These are phyloP conservation scores for Prunella vulgaris DNA, from an alignment of 257 asterid genomes.

Conservation along the genomic window DNA sequence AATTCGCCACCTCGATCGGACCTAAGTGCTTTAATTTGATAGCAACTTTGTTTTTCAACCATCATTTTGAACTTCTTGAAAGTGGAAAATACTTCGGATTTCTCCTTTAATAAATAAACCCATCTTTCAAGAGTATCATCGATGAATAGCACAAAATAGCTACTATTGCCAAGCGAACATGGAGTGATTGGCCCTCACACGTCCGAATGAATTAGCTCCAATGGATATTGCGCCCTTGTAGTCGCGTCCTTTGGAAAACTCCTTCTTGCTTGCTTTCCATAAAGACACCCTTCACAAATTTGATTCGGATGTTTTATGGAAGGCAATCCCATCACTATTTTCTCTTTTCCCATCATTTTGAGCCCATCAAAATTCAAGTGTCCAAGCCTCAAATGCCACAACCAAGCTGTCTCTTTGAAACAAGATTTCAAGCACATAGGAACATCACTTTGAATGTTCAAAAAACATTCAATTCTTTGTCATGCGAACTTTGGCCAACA, in stretches of 20 bases:
- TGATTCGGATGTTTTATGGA: no score
- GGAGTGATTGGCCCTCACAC: not conserved
- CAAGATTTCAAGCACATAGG: not conserved
- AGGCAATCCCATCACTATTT: no score
- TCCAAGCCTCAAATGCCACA: not conserved
- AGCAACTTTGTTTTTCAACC: no score
- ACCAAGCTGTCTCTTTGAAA: not conserved
- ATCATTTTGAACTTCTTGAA: no score
- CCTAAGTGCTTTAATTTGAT: no score
- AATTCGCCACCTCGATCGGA: not conserved
- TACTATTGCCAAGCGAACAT: not conserved
- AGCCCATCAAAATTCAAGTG: not conserved
- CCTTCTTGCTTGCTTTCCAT: not conserved
- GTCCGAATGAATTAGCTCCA: not conserved
- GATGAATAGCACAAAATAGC: not conserved
- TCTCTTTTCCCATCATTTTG: no score
- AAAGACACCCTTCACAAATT: no score
- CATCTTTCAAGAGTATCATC: no score
- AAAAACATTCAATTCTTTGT: not conserved
- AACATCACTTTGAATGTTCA: not conserved
- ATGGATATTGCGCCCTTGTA: constrained; percentile 7
- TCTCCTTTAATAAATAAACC: no score
- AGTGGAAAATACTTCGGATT: no score
- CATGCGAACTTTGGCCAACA: not conserved
- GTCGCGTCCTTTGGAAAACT: constrained; percentile 1